A percentile compares a stretch with the other conserved stretches of the same genome.
Conservation (phyloP, 352 stramenopile species). For the Globisporangium acanthophoron region DNA sequence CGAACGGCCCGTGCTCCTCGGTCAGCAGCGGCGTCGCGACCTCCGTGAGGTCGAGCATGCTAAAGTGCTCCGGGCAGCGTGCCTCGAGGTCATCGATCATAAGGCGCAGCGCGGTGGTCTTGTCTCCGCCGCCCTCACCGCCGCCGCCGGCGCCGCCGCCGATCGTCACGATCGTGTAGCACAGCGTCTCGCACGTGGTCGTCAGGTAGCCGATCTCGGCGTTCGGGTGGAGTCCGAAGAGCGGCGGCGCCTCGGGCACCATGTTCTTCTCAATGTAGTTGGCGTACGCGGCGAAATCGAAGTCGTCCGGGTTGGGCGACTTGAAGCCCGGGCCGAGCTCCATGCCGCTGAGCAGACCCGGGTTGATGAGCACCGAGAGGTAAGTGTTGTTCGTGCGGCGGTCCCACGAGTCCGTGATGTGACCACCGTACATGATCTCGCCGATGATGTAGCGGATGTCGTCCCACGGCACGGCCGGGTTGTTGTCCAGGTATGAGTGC, state of each 20-base stretch:
- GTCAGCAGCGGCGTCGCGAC: slow-evolving; percentile 84
- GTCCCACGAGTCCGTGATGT: slow-evolving; percentile 96
- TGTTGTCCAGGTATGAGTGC: slow-evolving; percentile 92
- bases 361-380: slow-evolving; percentile 86
- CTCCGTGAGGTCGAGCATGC: slow-evolving; percentile 90
- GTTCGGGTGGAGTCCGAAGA: slow-evolving; percentile 94
- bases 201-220: slow-evolving; percentile 95
- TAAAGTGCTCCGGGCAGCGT: slow-evolving; percentile 89
- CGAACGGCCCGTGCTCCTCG: slow-evolving; percentile 89
- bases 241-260: slow-evolving; percentile 86
- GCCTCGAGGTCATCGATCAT: slow-evolving; percentile 91
- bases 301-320: slow-evolving; percentile 80
- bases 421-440: slow-evolving; percentile 96
- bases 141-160: slow-evolving; percentile 60
- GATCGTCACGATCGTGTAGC: slow-evolving; percentile 92
- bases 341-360: slow-evolving; percentile 81
- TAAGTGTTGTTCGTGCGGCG: slow-evolving; percentile 95
- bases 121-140: slow-evolving; percentile 63
- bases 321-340: slow-evolving; percentile 94
- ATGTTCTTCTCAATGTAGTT: slow-evolving; percentile 94
- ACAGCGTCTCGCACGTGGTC: slow-evolving; percentile 88
- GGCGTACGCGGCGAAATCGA: slow-evolving; percentile 79
- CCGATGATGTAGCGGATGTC: slow-evolving; percentile 95
- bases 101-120: slow-evolving; percentile 64
- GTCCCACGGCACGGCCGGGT: slow-evolving; percentile 90